Evolutionary conservation across 2,329 filamentous ascomycete species (phyloP).

Genomic region (Penicillium brasilianum): DNA sequence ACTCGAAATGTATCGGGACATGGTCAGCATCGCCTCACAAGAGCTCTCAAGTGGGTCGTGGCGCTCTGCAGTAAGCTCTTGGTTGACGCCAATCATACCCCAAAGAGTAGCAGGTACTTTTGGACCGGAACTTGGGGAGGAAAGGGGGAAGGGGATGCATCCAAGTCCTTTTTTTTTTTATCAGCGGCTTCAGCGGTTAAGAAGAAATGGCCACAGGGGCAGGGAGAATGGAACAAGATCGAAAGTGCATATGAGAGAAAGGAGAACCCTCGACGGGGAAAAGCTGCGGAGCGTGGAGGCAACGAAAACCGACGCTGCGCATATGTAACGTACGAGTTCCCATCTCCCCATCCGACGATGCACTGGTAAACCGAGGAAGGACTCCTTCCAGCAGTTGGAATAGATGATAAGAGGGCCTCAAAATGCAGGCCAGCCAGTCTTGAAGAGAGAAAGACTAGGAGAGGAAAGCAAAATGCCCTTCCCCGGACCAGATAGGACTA

Average conservation of each 20-base stretch:
- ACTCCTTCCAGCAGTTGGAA: too few species aligned
- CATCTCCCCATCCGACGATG: not conserved
- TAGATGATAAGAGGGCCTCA: not conserved
- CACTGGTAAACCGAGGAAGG: not conserved
- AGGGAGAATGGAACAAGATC: too few species aligned
- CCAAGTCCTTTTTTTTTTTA: slow-evolving; percentile 20
- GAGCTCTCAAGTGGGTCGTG: slow-evolving; percentile 12
- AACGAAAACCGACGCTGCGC: slow-evolving; percentile 19
- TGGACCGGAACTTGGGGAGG: not conserved
- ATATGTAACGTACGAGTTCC: slow-evolving; percentile 19
- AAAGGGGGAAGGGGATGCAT: not conserved
- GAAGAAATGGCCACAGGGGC: slow-evolving; percentile 11
- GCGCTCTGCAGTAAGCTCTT: slow-evolving; percentile 12
- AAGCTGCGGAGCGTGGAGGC: slow-evolving; percentile 20
- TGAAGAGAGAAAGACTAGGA: not conserved
- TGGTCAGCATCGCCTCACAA: slow-evolving; percentile 1
- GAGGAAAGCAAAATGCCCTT: not conserved
- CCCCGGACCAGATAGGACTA: not conserved
- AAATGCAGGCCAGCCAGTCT: not conserved
- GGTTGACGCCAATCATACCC: not conserved
- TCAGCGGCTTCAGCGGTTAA: slow-evolving; percentile 31
- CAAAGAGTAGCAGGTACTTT: not conserved
- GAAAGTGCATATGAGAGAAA: slow-evolving; percentile 8
- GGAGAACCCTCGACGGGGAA: not conserved
- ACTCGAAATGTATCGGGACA: not conserved